Evolutionary conservation across 805 yeast species (phyloP).

Genomic region (Ogataea populi-albae): DNA sequence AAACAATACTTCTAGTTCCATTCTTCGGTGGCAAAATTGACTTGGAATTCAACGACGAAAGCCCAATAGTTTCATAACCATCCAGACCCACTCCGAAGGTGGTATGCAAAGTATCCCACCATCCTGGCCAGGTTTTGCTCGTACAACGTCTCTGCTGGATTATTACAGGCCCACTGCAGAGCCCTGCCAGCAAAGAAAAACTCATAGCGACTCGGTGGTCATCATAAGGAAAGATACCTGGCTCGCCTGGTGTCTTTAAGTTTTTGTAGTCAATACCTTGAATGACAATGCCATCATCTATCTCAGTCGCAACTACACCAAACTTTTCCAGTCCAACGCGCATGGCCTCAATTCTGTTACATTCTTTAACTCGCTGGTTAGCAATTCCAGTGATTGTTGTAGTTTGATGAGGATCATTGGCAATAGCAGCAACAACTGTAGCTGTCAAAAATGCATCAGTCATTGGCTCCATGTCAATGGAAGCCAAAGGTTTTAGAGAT

Average conservation of each 20-base stretch:
- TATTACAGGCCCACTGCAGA: slow-evolving; percentile 55
- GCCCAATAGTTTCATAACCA: slow-evolving; percentile 57
- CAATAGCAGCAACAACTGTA: slow-evolving; percentile 90
- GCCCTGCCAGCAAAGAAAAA: slow-evolving; percentile 81
- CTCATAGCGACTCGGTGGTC: slow-evolving; percentile 99
- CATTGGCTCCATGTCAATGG: slow-evolving; percentile 98
- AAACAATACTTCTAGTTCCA: slow-evolving; percentile 58
- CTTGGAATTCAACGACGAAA: slow-evolving; percentile 12
- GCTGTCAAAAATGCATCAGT: slow-evolving; percentile 98
- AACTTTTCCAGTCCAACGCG: slow-evolving; percentile 81
- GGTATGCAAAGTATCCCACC: slow-evolving; percentile 94
- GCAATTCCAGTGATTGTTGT: slow-evolving; percentile 94
- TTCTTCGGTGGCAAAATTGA: slow-evolving; percentile 30
- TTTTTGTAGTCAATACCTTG: slow-evolving; percentile 58
- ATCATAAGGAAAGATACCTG: slow-evolving; percentile 78
- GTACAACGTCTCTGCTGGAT: slow-evolving; percentile 89
- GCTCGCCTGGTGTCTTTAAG: slow-evolving; percentile 54
- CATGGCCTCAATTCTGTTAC: slow-evolving; percentile 96
- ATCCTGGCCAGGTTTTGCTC: slow-evolving; percentile 99
- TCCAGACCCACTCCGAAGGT: slow-evolving; percentile 60
- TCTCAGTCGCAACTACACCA: slow-evolving; percentile 81
- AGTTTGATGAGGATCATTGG: slow-evolving; percentile 50
- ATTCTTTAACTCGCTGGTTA: slow-evolving; percentile 96
- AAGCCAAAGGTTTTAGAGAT: slow-evolving; percentile 60
- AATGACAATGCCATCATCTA: slow-evolving; percentile 89